Evolutionary conservation across 2,329 filamentous ascomycete species (phyloP).

Genomic region (Podosphaera fusca): DNA sequence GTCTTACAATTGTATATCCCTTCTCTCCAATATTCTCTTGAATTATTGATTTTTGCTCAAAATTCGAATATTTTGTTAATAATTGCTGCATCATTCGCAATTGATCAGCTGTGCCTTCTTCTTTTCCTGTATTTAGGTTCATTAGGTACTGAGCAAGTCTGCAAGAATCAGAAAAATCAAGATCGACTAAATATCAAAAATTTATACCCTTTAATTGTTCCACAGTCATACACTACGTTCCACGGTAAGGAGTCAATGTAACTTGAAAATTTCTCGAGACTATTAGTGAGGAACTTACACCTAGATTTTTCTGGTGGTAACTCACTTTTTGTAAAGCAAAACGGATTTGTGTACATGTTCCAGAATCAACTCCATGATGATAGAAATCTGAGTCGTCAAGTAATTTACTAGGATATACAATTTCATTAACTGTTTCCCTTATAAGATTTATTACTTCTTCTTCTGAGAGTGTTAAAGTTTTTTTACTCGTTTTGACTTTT

Average conservation of each 20-base stretch:
- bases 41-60: conserved; percentile 5
- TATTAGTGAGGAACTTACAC: not conserved
- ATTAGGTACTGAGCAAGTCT: conserved; percentile 12
- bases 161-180: not conserved
- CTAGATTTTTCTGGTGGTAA: not conserved
- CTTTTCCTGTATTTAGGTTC: conserved; percentile 15
- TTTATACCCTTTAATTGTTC: conserved; percentile 21
- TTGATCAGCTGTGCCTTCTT: conserved; percentile 10
- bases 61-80: conserved; percentile 22
- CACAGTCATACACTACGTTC: conserved; percentile 36
- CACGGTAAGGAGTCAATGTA: conserved; percentile 20
- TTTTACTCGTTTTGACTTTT: not conserved
- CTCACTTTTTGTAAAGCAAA: conserved; percentile 5
- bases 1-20: not conserved
- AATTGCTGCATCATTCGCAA: conserved; percentile 20
- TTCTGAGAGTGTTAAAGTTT: not conserved
- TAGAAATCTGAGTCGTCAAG: conserved; percentile 27
- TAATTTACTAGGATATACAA: conserved; percentile 13
- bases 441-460: conserved; percentile 10
- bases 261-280: not conserved
- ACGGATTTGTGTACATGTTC: conserved; percentile 8
- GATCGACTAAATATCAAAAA: not conserved
- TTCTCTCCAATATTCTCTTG: not conserved
- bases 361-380: conserved; percentile 33
- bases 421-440: conserved; percentile 14